Base-by-base conservation (phyloP, 1,284 basidiomycete species). In the Retiboletus fuscus region DNA sequence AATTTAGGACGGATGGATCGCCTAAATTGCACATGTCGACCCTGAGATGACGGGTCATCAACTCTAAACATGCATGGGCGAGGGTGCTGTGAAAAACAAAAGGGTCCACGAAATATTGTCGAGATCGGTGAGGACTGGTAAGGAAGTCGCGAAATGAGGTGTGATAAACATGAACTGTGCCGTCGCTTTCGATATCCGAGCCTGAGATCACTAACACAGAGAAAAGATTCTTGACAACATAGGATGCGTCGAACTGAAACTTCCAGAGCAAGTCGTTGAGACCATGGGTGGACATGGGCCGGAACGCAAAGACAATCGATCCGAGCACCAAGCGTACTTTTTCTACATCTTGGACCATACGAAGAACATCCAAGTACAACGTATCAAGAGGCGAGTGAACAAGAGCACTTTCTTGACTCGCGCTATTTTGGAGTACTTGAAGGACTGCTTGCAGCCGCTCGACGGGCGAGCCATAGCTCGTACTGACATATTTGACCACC, bases 81-180 rank as follows among this genome's bases (percentile, higher is more conserved):
- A 78, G 61, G 63, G 57, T 47, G 10, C 64, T 22, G 55, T 78
- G 77, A 63, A 69, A 74, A 53, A 46, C 41, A n/a, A 46, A 16
- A 39, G 68, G 43, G 24, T 76, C 71, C 39, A 74, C 64, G 46
- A 70, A 73, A 67, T 70, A 76, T 57, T 68, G 63, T 62, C 34
- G 66, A 39, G 77, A 76, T 66, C 77, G 77, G n/a, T 63, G 57
- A 3, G 70, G 22, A 22, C 58, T 70, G 18, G 72, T 69, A 60
- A 78, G 71, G 66, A 78, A 78, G 44, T 78, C 77, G 22, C 77
- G 77, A 58, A 78, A 79, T 22, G 77, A 78, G 18, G 77, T 74
- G 51, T 78, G 77, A 61, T 78, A 79, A 39, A 78, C 62, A 53
- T 70, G 69, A 66, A 78, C 57, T 24, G 69, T 43, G 47, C 69